Evolutionary conservation across 495 filamentous ascomycete species (phyloP).

Genomic region (Aspergillus sparsus): DNA sequence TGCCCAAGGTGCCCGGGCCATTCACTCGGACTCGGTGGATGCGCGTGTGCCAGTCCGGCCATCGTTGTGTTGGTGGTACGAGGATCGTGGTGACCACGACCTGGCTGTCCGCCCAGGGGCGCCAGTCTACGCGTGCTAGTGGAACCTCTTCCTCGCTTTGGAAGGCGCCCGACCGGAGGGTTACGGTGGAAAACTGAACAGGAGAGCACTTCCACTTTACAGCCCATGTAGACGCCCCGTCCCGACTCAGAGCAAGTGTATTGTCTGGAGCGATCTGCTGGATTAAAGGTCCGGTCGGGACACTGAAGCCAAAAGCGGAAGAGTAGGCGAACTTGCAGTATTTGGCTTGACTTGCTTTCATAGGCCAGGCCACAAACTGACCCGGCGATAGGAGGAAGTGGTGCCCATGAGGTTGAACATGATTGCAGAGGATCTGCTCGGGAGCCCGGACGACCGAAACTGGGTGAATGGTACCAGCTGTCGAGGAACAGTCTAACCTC

Average conservation of each 20-base stretch:
- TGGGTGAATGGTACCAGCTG: not conserved
- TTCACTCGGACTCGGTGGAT: conserved; percentile 2
- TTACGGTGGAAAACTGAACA: not conserved
- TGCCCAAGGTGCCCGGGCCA: not conserved
- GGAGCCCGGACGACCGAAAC: not conserved
- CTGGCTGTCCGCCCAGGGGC: conserved; percentile 8
- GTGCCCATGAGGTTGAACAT: not conserved
- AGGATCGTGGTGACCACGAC: conserved; percentile 4
- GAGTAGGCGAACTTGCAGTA: conserved; percentile 19
- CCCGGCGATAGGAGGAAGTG: conserved; percentile 13
- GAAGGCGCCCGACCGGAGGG: not conserved
- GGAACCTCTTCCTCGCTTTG: not conserved
- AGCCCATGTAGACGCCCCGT: conserved; percentile 12
- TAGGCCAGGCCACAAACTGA: conserved; percentile 18
- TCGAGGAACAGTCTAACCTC: not conserved
- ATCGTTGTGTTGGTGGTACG: conserved; percentile 5
- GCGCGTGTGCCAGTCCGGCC: conserved; percentile 13
- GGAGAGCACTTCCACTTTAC: conserved; percentile 11
- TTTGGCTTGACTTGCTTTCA: conserved; percentile 13
- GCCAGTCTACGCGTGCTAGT: conserved; percentile 1
- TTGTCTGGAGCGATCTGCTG: conserved; percentile 13
- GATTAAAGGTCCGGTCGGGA: conserved; percentile 5
- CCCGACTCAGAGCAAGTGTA: conserved; percentile 6
- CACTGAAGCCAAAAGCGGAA: conserved; percentile 10
- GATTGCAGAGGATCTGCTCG: conserved; percentile 11